Percentiles rank a stretch among this genome's conserved stretches.
Evolutionary conservation across 2,329 filamentous ascomycete species (phyloP).

Genomic region (Neofusicoccum laricinum): DNA sequence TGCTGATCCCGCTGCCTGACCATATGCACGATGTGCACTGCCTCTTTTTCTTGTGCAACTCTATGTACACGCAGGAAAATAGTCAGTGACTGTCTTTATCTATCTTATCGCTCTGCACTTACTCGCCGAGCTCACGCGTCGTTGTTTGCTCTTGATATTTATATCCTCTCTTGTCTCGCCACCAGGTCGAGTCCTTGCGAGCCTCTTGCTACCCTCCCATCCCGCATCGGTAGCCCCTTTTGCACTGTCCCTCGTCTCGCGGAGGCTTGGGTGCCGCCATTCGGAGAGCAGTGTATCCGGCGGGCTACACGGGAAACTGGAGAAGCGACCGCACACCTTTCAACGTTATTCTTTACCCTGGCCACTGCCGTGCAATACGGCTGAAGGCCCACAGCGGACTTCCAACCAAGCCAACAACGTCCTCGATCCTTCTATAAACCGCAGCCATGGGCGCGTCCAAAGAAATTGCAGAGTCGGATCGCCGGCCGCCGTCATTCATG

Average conservation of each 20-base stretch:
- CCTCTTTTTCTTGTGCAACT: neutral
- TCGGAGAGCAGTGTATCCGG: neutral
- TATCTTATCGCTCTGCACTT: neutral
- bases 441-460: constrained; percentile 10
- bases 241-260: neutral
- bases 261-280: neutral
- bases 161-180: neutral
- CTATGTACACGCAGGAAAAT: no score
- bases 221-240: neutral
- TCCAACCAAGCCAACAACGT: neutral
- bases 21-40: neutral
- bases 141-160: neutral
- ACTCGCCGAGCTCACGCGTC: neutral
- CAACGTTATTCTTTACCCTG: neutral
- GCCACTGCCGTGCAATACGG: neutral
- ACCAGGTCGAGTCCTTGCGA: neutral
- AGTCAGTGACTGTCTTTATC: neutral
- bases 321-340: neutral
- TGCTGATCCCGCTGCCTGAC: neutral
- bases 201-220: neutral
- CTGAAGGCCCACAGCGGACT: neutral
- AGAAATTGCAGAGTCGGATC: constrained; percentile 6
- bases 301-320: no score
- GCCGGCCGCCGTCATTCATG: neutral
- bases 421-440: neutral